These are phyloP conservation scores for Penicillium sp. DNA, from an alignment of 2,329 filamentous ascomycete species.

Conservation along the genomic window DNA sequence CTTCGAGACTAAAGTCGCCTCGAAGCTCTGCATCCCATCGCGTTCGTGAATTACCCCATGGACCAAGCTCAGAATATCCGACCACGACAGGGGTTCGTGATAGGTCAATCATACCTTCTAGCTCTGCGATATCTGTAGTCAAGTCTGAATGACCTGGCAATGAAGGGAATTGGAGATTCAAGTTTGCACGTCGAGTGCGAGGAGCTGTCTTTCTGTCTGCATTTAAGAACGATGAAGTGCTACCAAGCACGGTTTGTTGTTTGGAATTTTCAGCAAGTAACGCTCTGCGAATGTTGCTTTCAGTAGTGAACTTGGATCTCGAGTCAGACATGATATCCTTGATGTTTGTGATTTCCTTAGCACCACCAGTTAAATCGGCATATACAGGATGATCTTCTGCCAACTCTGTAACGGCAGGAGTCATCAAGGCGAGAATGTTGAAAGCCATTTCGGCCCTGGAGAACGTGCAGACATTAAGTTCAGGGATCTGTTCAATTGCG, in stretches of 20 bases:
- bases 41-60: constrained; percentile 97
- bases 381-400: constrained; percentile 95
- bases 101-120: constrained; percentile 97
- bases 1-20: constrained; percentile 93
- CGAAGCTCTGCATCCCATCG: constrained; percentile 99
- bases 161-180: constrained; percentile 92
- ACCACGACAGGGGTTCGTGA: constrained; percentile 97
- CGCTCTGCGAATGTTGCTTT: constrained; percentile 84
- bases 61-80: constrained; percentile 84
- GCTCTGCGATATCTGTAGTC: constrained; percentile 78
- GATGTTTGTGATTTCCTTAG: constrained; percentile 94
- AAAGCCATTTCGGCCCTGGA: constrained; percentile 99
- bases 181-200: constrained; percentile 89
- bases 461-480: constrained; percentile 91
- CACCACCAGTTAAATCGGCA: constrained; percentile 92
- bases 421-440: constrained; percentile 94
- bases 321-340: constrained; percentile 92
- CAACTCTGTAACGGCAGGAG: constrained; percentile 84
- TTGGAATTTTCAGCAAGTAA: constrained; percentile 93
- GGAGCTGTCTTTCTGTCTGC: constrained; percentile 73
- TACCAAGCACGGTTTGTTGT: constrained; percentile 95
- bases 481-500: constrained; percentile 71
- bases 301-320: constrained; percentile 90
- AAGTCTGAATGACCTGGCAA: constrained; percentile 85
- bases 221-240: constrained; percentile 62